Percentiles rank a stretch among this genome's conserved stretches.
Conservation (phyloP, 106 monocot species). For the Chionographis japonica region DNA sequence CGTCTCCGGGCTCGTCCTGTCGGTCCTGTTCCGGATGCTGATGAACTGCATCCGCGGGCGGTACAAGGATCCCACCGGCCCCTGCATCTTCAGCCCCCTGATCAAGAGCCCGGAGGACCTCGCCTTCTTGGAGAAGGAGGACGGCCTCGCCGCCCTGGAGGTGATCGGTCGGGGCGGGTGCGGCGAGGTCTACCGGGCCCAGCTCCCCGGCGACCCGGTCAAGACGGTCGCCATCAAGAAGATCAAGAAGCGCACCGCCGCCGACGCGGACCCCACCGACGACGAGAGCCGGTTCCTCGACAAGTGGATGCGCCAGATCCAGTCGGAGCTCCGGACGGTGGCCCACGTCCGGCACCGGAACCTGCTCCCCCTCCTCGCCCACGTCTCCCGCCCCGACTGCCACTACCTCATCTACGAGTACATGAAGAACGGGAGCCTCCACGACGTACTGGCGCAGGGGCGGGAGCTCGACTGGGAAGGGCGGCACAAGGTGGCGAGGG, state of each 20-base stretch:
- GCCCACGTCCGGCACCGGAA: constrained; percentile 77
- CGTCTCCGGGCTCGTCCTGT: constrained; percentile 17
- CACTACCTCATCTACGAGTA: constrained; percentile 72
- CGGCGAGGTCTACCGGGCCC: constrained; percentile 56
- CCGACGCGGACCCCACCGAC: constrained; percentile 14
- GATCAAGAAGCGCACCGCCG: constrained; percentile 21
- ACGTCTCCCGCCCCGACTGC: constrained; percentile 46
- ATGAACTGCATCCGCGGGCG: constrained; percentile 50
- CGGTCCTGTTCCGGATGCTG: constrained; percentile 38
- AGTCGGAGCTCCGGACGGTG: constrained; percentile 62
- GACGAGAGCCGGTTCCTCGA: constrained; percentile 52
- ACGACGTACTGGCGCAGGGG: constrained; percentile 28
- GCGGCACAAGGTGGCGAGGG: constrained; percentile 32
- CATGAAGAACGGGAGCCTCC: constrained; percentile 84
- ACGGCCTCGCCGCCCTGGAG: constrained; percentile 38
- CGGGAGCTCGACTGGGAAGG: constrained; percentile 40
- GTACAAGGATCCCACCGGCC: constrained; percentile 20
- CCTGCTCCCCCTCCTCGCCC: constrained; percentile 68
- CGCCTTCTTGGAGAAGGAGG: constrained; percentile 56
- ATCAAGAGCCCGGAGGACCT: constrained; percentile 41
- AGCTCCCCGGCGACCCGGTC: constrained; percentile 27
- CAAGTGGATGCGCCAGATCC: constrained; percentile 47
- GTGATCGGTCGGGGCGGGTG: constrained; percentile 72
- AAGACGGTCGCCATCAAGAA: constrained; percentile 52
- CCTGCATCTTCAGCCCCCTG: constrained; percentile 55